Evolutionary conservation across 2,329 filamentous ascomycete genomes (phyloP), one percentile per base, ranked within the genome.

Genomic region (Scedosporium minutisporum): DNA sequence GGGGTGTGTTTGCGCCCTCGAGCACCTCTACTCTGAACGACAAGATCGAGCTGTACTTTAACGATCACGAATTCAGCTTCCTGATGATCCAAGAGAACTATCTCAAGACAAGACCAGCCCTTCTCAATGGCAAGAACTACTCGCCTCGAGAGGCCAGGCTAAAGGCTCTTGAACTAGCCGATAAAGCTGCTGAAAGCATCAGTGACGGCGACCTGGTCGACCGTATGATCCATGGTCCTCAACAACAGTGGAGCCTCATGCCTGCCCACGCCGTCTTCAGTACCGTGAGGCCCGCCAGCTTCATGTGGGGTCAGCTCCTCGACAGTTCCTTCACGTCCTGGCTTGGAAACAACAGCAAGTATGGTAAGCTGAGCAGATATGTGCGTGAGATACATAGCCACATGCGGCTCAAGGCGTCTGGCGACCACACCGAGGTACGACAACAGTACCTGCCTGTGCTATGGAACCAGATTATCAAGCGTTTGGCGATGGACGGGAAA

Each of bases 21-120:
- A 96, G 91, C 75, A 96, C 91, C 67, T 80, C 90, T 3, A 96
- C 91, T 0, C 78, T 99, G 42, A 97, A 97, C 72, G 93, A 99
- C 74, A 99, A 99, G 80, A 95, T 96, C 65, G 93, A 99, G 75
- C 85, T 99, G 1, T 99, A 99, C 74, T 99, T 99, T 80, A 97
- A 99, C 73, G 95, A 99, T 69, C 95, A 99, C 71, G 95, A 99
- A 69, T 96, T 97, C 76, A 97, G 92, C 70, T 95, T 88, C 71
- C 80, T 99, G 61, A 97, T 99, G 95, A 87, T 99, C 57, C 95
- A 99, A 73, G 96, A 99, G 74, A 99, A 99, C 71, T 99, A 99
- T 69, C 81, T 99, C 12, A 88, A 86, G 65, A 92, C 91, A 1
- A 90, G 87, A 65, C 95, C 95, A 3, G 81, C 87, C 65, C 80